A percentile compares a stretch with the other conserved stretches of the same genome.
Conservation (phyloP, 2,329 filamentous ascomycete genomes). For the Penicillium sp. region DNA sequence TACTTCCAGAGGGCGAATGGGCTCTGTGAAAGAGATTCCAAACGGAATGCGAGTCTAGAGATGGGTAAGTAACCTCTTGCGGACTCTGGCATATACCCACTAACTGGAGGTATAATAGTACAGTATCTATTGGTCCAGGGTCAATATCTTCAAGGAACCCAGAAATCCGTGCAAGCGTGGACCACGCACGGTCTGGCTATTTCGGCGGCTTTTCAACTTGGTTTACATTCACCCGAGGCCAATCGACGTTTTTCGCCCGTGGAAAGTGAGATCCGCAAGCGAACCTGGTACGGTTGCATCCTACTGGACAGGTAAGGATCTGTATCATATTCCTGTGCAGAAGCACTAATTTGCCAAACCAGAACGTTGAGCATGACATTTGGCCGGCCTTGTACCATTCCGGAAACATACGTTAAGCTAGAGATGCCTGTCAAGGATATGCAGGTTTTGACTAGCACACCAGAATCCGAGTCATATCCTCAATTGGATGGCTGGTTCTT, state of each 20-base stretch:
- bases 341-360: background rate
- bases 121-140: constrained; percentile 52
- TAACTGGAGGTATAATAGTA: constrained; percentile 30
- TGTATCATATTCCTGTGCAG: background rate
- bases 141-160: constrained; percentile 57
- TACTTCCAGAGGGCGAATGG: constrained; percentile 22
- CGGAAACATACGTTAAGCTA: constrained; percentile 45
- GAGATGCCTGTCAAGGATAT: constrained; percentile 31
- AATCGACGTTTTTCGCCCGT: constrained; percentile 39
- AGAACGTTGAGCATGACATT: constrained; percentile 54
- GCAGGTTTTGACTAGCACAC: constrained; percentile 5
- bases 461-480: constrained; percentile 3
- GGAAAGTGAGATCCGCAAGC: constrained; percentile 49
- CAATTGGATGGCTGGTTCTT: constrained; percentile 17
- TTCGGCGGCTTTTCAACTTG: constrained; percentile 52
- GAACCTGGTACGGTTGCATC: constrained; percentile 53
- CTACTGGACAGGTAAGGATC: constrained; percentile 45
- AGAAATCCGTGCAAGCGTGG: constrained; percentile 56
- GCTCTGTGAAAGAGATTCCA: constrained; percentile 18
- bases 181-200: constrained; percentile 55
- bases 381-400: constrained; percentile 49
- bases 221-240: constrained; percentile 49
- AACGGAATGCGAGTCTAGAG: constrained; percentile 20
- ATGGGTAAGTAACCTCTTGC: constrained; percentile 14
- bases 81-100: background rate